Conservation (phyloP, 352 stramenopile genomes). For the Phytophthora sp. region DNA sequence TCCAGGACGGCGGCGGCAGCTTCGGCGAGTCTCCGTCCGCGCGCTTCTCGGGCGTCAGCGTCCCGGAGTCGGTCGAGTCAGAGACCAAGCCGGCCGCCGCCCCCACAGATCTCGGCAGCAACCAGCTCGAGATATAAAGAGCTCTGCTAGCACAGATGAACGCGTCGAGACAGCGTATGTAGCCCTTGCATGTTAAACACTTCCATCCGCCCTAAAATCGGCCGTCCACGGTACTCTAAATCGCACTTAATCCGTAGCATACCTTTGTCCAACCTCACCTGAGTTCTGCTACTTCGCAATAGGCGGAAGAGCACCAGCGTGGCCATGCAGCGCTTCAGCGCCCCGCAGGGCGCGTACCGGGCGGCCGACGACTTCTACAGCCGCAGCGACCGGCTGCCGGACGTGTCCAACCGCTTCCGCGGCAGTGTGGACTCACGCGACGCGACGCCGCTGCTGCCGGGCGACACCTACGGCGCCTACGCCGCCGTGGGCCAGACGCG, state of each 20-base stretch:
- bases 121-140: constrained; percentile 60
- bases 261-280: constrained; percentile 8
- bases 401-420: constrained; percentile 28
- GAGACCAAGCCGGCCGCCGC: constrained; percentile 24
- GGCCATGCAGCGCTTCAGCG: constrained; percentile 32
- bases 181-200: constrained; percentile 16
- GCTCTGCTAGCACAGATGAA: no score
- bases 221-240: constrained; percentile 9
- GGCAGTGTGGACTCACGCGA: constrained; percentile 4
- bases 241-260: constrained; percentile 11
- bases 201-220: constrained; percentile 8
- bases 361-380: constrained; percentile 21
- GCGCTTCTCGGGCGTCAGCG: constrained; percentile 26
- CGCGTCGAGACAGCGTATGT: background rate
- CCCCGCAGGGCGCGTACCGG: constrained; percentile 24
- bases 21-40: constrained; percentile 25
- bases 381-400: constrained; percentile 12
- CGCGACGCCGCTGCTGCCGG: constrained; percentile 5
- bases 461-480: constrained; percentile 28
- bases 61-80: constrained; percentile 29
- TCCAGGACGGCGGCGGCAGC: constrained; percentile 30
- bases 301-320: background rate
- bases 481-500: constrained; percentile 25
- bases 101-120: constrained; percentile 19
- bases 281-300: constrained; percentile 28